Evolutionary conservation across 495 filamentous ascomycete species (phyloP).

Genomic region (Chaetomium cochliodes): DNA sequence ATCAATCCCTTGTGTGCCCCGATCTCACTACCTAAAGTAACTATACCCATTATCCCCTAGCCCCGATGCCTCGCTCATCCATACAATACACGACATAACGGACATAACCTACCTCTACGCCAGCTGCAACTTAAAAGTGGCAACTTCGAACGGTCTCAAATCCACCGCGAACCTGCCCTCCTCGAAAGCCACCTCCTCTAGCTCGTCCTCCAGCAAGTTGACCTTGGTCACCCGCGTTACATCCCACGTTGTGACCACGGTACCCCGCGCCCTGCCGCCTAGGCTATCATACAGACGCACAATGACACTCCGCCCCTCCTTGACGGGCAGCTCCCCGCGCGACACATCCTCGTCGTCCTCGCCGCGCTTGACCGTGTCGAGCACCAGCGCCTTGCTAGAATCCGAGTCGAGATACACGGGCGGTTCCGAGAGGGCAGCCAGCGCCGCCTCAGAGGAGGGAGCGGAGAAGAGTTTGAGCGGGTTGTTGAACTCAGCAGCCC

Average conservation of each 20-base stretch:
- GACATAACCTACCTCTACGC: constrained; percentile 13
- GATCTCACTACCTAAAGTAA: too few relatives aligned
- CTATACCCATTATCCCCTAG: background rate
- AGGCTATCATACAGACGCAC: constrained; percentile 85
- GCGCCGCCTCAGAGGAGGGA: constrained; percentile 29
- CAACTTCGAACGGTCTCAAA: constrained; percentile 85
- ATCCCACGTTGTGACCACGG: constrained; percentile 60
- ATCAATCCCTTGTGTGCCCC: background rate
- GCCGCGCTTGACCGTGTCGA: constrained; percentile 86
- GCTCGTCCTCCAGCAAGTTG: constrained; percentile 74
- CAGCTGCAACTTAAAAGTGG: constrained; percentile 76
- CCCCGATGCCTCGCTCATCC: background rate
- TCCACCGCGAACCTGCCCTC: constrained; percentile 59
- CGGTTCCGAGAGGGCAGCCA: constrained; percentile 29
- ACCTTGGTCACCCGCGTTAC: constrained; percentile 77
- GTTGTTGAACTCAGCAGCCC: constrained; percentile 87
- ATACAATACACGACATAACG: background rate
- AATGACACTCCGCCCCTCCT: constrained; percentile 75
- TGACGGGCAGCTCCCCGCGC: constrained; percentile 62
- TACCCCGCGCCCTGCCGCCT: constrained; percentile 73
- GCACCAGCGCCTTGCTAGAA: constrained; percentile 56
- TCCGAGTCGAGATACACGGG: constrained; percentile 58
- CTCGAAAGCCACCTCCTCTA: constrained; percentile 56
- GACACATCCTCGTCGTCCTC: constrained; percentile 94
- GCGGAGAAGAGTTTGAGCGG: constrained; percentile 59